phyloP scores from a whole-genome alignment of 805 yeast species.

The Pichia pseudocactophila region DNA sequence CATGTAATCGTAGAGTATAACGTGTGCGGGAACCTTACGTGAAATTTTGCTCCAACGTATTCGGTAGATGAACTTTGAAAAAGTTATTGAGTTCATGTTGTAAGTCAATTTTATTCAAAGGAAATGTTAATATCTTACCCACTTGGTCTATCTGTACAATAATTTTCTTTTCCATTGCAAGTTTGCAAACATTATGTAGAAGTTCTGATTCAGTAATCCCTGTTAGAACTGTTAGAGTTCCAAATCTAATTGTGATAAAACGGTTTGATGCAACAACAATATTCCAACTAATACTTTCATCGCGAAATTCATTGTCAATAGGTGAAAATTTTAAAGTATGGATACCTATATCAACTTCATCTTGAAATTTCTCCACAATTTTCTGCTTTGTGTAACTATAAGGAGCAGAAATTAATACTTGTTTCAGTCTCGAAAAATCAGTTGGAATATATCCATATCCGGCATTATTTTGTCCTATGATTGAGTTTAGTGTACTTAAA shows the following conservation, averaged over 20 bases:
- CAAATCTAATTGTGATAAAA: slow-evolving; percentile 8
- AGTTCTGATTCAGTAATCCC: slow-evolving; percentile 10
- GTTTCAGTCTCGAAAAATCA: background rate
- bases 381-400: slow-evolving; percentile 5
- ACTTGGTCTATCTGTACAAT: slow-evolving; percentile 21
- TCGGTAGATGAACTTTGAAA: slow-evolving; percentile 1
- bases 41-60: background rate
- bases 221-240: slow-evolving; percentile 10
- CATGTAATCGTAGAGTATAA: no score
- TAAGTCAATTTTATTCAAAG: background rate
- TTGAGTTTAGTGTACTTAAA: background rate
- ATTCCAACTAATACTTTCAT: background rate
- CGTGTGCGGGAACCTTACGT: no score
- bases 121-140: slow-evolving; percentile 5
- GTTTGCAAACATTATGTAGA: background rate
- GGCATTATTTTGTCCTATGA: background rate
- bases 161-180: slow-evolving; percentile 13
- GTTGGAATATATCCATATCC: background rate
- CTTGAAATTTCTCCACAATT: background rate
- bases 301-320: background rate
- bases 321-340: background rate
- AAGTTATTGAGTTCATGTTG: background rate
- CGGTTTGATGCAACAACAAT: background rate
- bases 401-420: slow-evolving; percentile 2
- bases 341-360: background rate